phyloP scores from a whole-genome alignment of 1,284 basidiomycete genomes.

The Cystobasidium sp. region DNA sequence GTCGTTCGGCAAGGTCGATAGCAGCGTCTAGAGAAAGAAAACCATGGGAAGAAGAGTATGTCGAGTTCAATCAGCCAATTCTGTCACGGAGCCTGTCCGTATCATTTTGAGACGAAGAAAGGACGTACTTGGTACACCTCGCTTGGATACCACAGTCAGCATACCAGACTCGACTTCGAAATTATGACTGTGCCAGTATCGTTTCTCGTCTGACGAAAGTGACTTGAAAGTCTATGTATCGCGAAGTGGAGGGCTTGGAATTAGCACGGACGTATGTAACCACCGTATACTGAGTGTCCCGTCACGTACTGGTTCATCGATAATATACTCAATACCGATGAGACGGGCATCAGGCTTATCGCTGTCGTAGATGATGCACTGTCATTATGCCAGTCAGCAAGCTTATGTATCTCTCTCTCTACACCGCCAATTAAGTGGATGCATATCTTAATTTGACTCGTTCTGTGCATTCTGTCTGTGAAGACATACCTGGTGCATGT shows the following conservation, averaged over 20 bases:
- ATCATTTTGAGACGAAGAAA: neutral
- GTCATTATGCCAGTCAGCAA: neutral
- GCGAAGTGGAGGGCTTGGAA: no score
- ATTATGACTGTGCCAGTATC: conserved; percentile 55
- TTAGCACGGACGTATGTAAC: no score
- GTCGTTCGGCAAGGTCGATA: conserved; percentile 44
- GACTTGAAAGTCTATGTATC: conserved; percentile 42
- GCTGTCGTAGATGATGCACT: conserved; percentile 47
- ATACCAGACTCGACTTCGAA: conserved; percentile 54
- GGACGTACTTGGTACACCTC: conserved; percentile 21
- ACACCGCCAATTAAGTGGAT: no score
- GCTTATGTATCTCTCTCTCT: no score
- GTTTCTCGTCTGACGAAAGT: conserved; percentile 50
- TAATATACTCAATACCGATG: conserved; percentile 44
- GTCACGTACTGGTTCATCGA: conserved; percentile 36
- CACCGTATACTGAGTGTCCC: neutral
- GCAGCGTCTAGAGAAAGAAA: conserved; percentile 21
- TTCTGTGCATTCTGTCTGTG: no score
- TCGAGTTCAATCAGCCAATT: neutral
- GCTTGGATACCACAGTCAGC: conserved; percentile 49
- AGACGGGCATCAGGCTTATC: conserved; percentile 46
- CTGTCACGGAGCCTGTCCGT: neutral
- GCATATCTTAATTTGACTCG: no score
- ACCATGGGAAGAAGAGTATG: no score
- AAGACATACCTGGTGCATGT: conserved; percentile 45